Conservation (phyloP, 2,329 filamentous ascomycete genomes). For the Cladosporium colombiae region DNA sequence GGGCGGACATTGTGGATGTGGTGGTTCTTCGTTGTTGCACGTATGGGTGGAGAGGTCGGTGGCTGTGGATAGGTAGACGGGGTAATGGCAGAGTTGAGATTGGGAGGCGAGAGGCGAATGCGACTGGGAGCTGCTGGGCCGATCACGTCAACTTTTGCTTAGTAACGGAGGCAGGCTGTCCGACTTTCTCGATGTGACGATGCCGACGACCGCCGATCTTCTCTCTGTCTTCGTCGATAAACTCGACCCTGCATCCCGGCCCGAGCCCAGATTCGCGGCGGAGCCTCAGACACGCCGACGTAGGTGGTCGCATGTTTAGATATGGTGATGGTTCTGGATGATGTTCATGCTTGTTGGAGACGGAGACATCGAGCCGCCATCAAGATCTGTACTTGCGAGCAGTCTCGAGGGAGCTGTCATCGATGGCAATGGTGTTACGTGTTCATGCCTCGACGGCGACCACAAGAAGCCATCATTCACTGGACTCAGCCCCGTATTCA, state of each 20-base stretch:
- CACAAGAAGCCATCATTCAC: not conserved
- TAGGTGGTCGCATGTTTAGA: not conserved
- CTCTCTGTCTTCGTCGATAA: not conserved
- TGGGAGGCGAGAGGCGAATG: not conserved
- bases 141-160: slow-evolving; percentile 19
- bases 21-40: not conserved
- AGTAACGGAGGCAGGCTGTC: not conserved
- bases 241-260: slow-evolving; percentile 11
- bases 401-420: too few species aligned
- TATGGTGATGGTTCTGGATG: not conserved
- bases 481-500: not conserved
- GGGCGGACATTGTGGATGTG: slow-evolving; percentile 12
- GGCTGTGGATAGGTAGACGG: not conserved
- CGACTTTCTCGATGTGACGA: slow-evolving; percentile 5
- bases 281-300: slow-evolving; percentile 3
- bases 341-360: too few species aligned
- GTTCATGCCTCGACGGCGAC: not conserved
- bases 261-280: slow-evolving; percentile 4
- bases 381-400: too few species aligned
- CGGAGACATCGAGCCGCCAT: too few species aligned
- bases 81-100: not conserved
- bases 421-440: too few species aligned
- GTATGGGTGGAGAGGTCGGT: not conserved
- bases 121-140: not conserved
- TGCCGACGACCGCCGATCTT: slow-evolving; percentile 3